Conservation (phyloP, 2,329 filamentous ascomycete species). For the Cladophialophora chaetospira region DNA sequence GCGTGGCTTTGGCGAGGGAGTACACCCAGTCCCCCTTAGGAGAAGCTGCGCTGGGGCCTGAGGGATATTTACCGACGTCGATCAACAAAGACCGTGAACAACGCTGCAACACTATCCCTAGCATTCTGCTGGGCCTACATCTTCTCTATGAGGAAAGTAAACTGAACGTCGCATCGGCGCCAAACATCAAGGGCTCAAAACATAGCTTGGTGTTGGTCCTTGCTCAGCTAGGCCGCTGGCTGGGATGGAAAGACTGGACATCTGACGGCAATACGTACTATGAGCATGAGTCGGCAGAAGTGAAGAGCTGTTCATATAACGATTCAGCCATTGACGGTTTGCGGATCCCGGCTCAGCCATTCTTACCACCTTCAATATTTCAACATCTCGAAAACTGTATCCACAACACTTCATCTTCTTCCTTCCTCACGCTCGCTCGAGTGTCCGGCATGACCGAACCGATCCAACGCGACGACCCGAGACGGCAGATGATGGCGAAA, state of each 20-base stretch:
- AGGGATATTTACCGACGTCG: constrained; percentile 68
- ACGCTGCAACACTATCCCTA: constrained; percentile 65
- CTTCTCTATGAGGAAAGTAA: constrained; percentile 88
- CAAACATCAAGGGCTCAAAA: constrained; percentile 44
- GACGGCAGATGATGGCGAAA: constrained; percentile 5
- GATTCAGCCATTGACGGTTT: constrained; percentile 49
- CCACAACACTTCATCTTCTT: constrained; percentile 35
- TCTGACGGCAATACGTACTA: constrained; percentile 57
- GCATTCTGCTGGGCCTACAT: constrained; percentile 75
- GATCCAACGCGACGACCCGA: constrained; percentile 2
- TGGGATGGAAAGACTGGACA: constrained; percentile 70
- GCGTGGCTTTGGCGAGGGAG: constrained; percentile 62
- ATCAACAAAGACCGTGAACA: constrained; percentile 56
- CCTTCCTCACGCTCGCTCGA: constrained; percentile 55
- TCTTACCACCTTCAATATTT: constrained; percentile 62
- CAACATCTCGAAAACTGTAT: constrained; percentile 48
- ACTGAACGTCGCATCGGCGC: constrained; percentile 64
- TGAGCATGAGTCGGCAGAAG: constrained; percentile 60
- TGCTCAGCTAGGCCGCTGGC: constrained; percentile 78
- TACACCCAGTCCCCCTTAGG: constrained; percentile 66
- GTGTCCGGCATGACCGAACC: constrained; percentile 41
- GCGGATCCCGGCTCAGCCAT: constrained; percentile 52
- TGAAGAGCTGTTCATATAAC: constrained; percentile 59
- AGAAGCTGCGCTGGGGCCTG: constrained; percentile 53
- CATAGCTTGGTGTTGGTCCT: constrained; percentile 70